Evolutionary conservation across 2,329 filamentous ascomycete species (phyloP), one percentile per base, ranked within the genome.

Genomic region (Xylariaceae sp.): DNA sequence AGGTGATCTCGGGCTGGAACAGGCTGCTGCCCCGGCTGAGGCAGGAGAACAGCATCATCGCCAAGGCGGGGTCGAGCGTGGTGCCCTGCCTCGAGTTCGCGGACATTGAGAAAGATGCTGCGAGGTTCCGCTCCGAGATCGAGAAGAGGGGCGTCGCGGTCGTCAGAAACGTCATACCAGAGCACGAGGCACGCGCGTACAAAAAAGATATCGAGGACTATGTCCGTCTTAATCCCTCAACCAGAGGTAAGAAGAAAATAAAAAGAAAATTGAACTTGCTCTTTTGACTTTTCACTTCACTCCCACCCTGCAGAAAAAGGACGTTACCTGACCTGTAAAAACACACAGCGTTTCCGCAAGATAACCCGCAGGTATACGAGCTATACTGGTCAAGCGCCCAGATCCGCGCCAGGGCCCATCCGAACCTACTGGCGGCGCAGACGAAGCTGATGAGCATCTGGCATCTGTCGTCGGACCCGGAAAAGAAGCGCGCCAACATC

Each of bases 311-410:
- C n/a, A n/a, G n/a, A n/a, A n/a, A n/a, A n/a, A n/a, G n/a, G n/a
- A n/a, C n/a, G n/a, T n/a, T 24, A 24, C 7, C 21, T 24, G 21
- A 24, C 11, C 11, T 24, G 4, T 14, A 31, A 8, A 27, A 73
- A n/a, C n/a, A n/a, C n/a, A n/a, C n/a, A n/a, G 83, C 78, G 2
- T 88, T 85, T 46, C 85, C 83, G 0, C 60, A 71, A 0, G 65
- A 81, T 31, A 70, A 80, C 29, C 83, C 82, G 0, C 78, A 84
- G 31, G 83, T 88, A 5, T 86, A 77, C 52, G 84, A 88, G 57
- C 65, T 88, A 2, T 88, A 88, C 62, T 88, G 83, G 83, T 83
- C 81, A 0, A 68, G 70, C 2, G 67, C 81, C 1, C 85, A 89
- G 56, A 65, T 84, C 30, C 71, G 74, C 47, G 83, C 82, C 3